Evolutionary conservation across 1,284 basidiomycete species (phyloP), one percentile per base, ranked within the genome.

Genomic region (Cystobasidium slooffiae): DNA sequence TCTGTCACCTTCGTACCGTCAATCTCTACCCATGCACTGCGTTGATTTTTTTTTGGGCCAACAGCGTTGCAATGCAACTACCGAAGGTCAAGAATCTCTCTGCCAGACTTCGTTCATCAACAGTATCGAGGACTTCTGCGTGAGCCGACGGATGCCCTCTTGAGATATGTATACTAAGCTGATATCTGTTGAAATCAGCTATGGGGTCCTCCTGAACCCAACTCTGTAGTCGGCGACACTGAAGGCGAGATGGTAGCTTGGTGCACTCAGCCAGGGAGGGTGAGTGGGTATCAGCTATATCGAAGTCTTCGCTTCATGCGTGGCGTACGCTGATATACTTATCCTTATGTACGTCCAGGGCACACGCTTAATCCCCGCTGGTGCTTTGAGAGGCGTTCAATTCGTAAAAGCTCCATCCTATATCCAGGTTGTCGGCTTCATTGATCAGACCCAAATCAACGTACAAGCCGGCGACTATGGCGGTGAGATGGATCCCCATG

Each of bases 41-140:
- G n/a, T n/a, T n/a, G n/a, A n/a, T n/a, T n/a, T n/a, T n/a, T n/a
- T n/a, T n/a, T n/a, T n/a, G n/a, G n/a, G n/a, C n/a, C n/a, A n/a
- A n/a, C 69, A 73, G 70, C 70, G 22, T 58, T 91, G 90, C 81
- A 90, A 91, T 83, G 85, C 87, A 2, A 90, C 89, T 6, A 91
- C 89, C 9, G 83, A 88, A 81, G 86, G 85, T 77, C 85, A 85
- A 69, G 59, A 84, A 3, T 89, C 89, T 0, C 74, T 85, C 59
- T 91, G 90, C 79, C 90, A 91, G 81, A 91, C 89, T 24, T 70
- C 75, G 10, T 76, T 80, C 44, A 67, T 80, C 0, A 81, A 81
- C 78, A 70, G 68, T 20, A 75, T 79, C 14, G 72, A 76, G 20
- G 78, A 78, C 65, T 75, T 72, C 66, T 78, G 64, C 47, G 73